Base-by-base conservation (phyloP, 2,329 filamentous ascomycete species). In the Neocatenulostroma microsporum region DNA sequence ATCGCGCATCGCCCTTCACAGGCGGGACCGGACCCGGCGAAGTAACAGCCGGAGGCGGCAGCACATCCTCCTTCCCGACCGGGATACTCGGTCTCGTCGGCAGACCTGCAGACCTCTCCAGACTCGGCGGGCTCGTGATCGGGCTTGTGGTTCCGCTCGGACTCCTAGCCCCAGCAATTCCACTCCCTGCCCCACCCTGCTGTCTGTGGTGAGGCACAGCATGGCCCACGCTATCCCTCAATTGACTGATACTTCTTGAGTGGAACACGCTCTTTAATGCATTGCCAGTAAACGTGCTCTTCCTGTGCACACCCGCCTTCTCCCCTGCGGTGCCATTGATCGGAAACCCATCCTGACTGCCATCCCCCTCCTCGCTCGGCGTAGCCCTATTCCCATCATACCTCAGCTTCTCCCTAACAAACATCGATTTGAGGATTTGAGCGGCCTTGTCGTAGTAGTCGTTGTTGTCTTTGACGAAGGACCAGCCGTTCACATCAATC, bases 401-500 rank as follows among this genome's bases (percentile, higher is more conserved):
- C 24, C 76, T 74, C 36, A 77, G 63, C 53, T 80, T 85, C 60
- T 95, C 89, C 46, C 78, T 78, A 46, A 93, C 70, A 49, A 98
- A 96, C 57, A 93, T 84, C 5, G 91, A 81, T 55, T 80, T 84
- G 34, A 98, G 67, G 32, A 96, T 94, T 41, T 70, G 80, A 15
- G 91, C 79, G 50, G 82, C 91, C 54, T 86, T 85, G 54, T 96
- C 84, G 59, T 98, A 98, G 62, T 98, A 98, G 42, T 94, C 88
- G 44, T 95, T 89, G 53, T 98, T 98, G 60, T 98, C 93, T 61
- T 98, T 98, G 61, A 98, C 91, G 54, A 98, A 98, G 57, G 89
- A 96, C 93, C 93, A 98, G 10, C 91, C 91, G 60, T 98, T 98
- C 51, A 98, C 91, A 54, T 98, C 91, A 49, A 98, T 98, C 33